These are phyloP conservation scores for Lepidium africanum DNA, from an alignment of 345 rosid species.

Conservation along the genomic window DNA sequence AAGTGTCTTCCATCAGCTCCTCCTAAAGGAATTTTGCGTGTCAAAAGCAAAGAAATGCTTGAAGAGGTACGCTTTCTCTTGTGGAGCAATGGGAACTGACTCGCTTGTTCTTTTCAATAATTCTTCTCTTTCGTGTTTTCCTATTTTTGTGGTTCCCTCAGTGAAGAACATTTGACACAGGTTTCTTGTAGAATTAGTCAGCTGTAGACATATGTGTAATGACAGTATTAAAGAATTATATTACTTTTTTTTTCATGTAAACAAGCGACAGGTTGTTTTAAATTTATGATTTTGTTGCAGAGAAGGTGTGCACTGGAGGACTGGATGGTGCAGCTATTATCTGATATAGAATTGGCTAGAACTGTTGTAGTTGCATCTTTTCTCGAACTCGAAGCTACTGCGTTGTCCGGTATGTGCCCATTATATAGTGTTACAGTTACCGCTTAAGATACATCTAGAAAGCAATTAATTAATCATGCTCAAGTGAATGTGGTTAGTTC, in stretches of 20 bases:
- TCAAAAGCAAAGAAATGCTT: constrained; percentile 76
- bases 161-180: background rate
- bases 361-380: constrained; percentile 77
- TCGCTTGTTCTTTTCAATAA: background rate
- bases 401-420: constrained; percentile 71
- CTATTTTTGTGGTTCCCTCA: background rate
- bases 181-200: background rate
- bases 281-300: constrained; percentile 46
- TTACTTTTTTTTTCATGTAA: background rate
- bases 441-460: background rate
- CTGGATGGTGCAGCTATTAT: constrained; percentile 84
- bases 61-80: constrained; percentile 66
- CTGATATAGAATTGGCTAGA: constrained; percentile 90
- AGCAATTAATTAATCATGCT: background rate
- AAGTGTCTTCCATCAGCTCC: constrained; percentile 83
- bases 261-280: background rate
- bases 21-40: constrained; percentile 78
- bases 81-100: background rate
- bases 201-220: background rate
- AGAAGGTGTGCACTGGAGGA: constrained; percentile 89
- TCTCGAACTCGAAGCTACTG: constrained; percentile 96
- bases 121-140: background rate
- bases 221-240: background rate
- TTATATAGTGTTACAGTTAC: background rate
- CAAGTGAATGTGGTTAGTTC: background rate